These are phyloP conservation scores for Calonectria hongkongensis DNA, from an alignment of 2,329 filamentous ascomycete genomes.

Conservation along the genomic window DNA sequence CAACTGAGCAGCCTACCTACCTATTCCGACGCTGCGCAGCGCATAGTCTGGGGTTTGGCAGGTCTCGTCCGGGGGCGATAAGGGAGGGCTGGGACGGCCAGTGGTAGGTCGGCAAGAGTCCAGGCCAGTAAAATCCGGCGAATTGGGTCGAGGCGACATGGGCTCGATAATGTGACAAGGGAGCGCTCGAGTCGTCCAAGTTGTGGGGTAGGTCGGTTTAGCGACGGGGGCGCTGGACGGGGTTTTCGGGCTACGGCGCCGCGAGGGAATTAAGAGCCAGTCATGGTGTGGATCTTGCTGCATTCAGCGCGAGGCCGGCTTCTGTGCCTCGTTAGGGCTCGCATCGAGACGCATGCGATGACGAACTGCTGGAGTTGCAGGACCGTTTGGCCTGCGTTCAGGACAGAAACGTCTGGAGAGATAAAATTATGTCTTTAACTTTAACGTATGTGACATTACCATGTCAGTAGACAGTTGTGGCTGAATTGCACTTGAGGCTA, in stretches of 20 bases:
- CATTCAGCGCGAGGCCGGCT: neutral
- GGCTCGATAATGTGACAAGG: constrained; percentile 27
- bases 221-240: constrained; percentile 8
- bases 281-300: neutral
- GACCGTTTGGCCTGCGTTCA: constrained; percentile 16
- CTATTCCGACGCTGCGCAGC: constrained; percentile 28
- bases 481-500: too few relatives aligned
- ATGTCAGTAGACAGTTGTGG: too few relatives aligned
- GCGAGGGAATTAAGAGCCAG: constrained; percentile 17
- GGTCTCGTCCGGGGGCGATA: constrained; percentile 27
- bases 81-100: constrained; percentile 38
- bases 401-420: constrained; percentile 5
- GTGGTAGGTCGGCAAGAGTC: constrained; percentile 33
- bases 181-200: constrained; percentile 15
- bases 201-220: constrained; percentile 36
- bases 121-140: constrained; percentile 29
- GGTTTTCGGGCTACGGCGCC: constrained; percentile 30
- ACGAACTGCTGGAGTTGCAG: neutral
- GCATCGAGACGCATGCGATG: neutral
- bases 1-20: constrained; percentile 28
- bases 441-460: too few relatives aligned
- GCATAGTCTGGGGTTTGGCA: constrained; percentile 38
- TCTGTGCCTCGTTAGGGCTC: neutral
- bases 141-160: constrained; percentile 27
- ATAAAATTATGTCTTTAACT: too few relatives aligned